Base-by-base conservation (phyloP, 2,329 filamentous ascomycete genomes). In the Truncatella angustata region DNA sequence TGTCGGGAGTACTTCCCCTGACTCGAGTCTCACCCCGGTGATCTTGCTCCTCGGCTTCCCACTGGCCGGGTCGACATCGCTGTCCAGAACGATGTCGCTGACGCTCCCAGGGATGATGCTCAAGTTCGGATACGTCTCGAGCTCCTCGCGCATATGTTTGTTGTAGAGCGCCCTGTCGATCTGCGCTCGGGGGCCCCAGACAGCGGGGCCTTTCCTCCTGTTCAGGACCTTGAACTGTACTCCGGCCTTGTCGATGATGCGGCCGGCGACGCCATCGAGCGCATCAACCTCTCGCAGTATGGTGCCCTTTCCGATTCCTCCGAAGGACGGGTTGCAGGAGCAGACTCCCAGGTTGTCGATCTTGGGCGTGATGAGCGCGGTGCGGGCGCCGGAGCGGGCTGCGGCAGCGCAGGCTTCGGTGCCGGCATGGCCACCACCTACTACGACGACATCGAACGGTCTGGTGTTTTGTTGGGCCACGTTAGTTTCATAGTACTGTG, bases 231-330 rank as follows among this genome's bases (percentile, higher is more conserved):
- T 86, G 70, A 97, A 99, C 68, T 97, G 93, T n/a, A 97, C 83
- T 5, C 91, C 94, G 3, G 94, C 88, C 68, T 94, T 93, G 73
- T 99, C 94, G 54, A 96, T 91, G 20, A 97, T 87, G 32, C 90
- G 82, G 0, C 91, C 92, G 0, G 91, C 87, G 18, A 99, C 76
- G 0, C 94, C 94, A 65, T 97, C 94, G 54, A 99, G 78, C 0
- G 94, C 94, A 73, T 99, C 94, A 28, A 99, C 87, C 71, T 99
- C 94, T 37, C 93, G 86, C 47, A 99, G 77, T 76, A 99, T 97
- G 9, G 90, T 97, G 14, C 94, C 94, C 69, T 99, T 99, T 40
- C 94, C 94, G 61, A 99, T 97, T n/a, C 94, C 94, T 35, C 94
- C 94, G 66, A 99, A 96, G 58, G 91, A 96, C 2, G 93, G 93